Conservation (phyloP, 2,329 filamentous ascomycete genomes). For the Fulvia fulva region DNA sequence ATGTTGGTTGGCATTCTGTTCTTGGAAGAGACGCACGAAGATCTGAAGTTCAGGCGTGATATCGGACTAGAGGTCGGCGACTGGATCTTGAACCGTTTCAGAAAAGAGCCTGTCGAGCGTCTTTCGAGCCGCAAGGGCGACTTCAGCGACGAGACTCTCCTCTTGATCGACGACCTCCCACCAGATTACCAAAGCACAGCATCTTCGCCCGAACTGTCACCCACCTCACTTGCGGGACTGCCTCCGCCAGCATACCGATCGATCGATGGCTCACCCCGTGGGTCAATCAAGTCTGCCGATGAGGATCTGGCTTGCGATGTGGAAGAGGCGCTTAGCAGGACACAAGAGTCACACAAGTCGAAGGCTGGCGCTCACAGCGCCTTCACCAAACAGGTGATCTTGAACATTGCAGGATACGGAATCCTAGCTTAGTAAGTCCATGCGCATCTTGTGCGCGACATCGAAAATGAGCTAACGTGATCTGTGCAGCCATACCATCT, state of each 20-base stretch:
- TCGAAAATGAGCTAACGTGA: slow-evolving; percentile 1
- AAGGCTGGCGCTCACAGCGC: slow-evolving; percentile 50
- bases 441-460: slow-evolving; percentile 3
- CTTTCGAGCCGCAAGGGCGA: slow-evolving; percentile 40
- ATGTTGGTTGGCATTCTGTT: slow-evolving; percentile 78
- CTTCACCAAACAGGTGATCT: slow-evolving; percentile 79
- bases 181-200: slow-evolving; percentile 64
- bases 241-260: slow-evolving; percentile 33
- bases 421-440: slow-evolving; percentile 85
- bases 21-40: slow-evolving; percentile 87
- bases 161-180: slow-evolving; percentile 61
- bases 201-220: slow-evolving; percentile 49
- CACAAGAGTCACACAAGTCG: slow-evolving; percentile 19
- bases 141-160: slow-evolving; percentile 55
- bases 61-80: slow-evolving; percentile 71
- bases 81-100: slow-evolving; percentile 51
- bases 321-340: slow-evolving; percentile 29
- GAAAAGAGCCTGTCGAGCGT: slow-evolving; percentile 22
- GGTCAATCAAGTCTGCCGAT: slow-evolving; percentile 11
- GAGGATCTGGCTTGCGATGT: slow-evolving; percentile 22
- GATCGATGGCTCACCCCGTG: slow-evolving; percentile 30
- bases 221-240: slow-evolving; percentile 23
- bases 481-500: slow-evolving; percentile 78
- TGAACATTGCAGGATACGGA: slow-evolving; percentile 86
- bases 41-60: slow-evolving; percentile 73